Evolutionary conservation across 2,329 filamentous ascomycete genomes (phyloP).

Genomic region (Ceratocystis cacaofunesta): DNA sequence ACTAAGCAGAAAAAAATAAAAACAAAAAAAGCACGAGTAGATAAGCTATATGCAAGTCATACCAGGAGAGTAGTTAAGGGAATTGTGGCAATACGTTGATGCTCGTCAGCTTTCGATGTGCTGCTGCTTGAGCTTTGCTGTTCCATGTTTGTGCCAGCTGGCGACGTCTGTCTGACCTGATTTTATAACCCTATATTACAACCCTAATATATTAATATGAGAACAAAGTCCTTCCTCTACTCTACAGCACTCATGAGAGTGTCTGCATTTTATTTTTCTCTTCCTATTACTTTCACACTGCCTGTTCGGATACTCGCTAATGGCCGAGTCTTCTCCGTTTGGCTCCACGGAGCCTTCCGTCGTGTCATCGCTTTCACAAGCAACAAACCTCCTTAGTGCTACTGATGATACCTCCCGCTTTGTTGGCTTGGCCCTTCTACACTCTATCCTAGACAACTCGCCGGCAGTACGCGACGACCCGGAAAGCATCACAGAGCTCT

Average conservation of each 20-base stretch:
- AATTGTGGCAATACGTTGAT: constrained; percentile 22
- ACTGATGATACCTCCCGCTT: constrained; percentile 55
- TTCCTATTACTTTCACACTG: too few species aligned
- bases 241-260: too few species aligned
- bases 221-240: background rate
- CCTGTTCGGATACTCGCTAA: too few species aligned
- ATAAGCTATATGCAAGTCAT: background rate
- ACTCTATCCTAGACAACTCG: constrained; percentile 49
- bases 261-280: too few species aligned
- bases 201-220: background rate
- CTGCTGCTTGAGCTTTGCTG: background rate
- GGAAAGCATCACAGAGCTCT: constrained; percentile 34
- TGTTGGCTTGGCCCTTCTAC: constrained; percentile 50
- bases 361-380: constrained; percentile 26
- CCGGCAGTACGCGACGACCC: constrained; percentile 35
- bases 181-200: background rate
- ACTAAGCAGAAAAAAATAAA: background rate
- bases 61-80: constrained; percentile 20
- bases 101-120: background rate
- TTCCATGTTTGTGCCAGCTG: background rate
- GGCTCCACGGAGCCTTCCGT: too few species aligned
- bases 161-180: background rate
- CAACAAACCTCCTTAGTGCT: constrained; percentile 39
- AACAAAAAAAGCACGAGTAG: constrained; percentile 18
- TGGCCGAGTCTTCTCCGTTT: too few species aligned